Evolutionary conservation across 2,329 filamentous ascomycete genomes (phyloP), one percentile per base, ranked within the genome.

Genomic region (Penicillium concentricum): DNA sequence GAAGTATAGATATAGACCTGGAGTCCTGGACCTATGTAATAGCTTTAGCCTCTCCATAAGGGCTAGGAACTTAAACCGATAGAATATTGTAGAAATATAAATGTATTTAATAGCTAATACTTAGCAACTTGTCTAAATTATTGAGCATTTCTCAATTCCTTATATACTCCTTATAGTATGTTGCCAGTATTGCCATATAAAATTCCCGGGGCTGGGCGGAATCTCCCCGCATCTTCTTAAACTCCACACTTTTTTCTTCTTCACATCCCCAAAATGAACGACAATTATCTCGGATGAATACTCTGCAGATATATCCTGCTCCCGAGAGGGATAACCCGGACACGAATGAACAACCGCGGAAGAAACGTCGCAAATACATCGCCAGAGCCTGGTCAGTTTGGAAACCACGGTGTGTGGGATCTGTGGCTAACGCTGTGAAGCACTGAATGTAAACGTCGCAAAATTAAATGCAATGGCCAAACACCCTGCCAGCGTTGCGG

Each of bases 391-490:
- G 84, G 82, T 84, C 71, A 60, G 75, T 68, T 45, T 45, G 16
- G 16, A 32, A 20, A 45, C 6, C 12, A 16, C 12, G 4, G 12
- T 20, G 13, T 12, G n/a, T 6, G 4, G 13, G 18, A 30, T 32
- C 16, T 16, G 16, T 8, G 8, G 2, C 26, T 56, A 22, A 56
- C 18, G 2, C 7, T 2, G 4, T 3, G 18, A 54, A 84, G 82
- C 67, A 86, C 86, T 68, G 83, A 85, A 66, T 86, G 84, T 74
- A 85, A 86, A 70, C 76, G 84, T 46, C 79, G 84, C 35, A 87
- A 87, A 74, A 87, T 87, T 72, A 86, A 86, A 64, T 86, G 84
- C 73, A 87, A 87, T 70, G 84, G 84, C 18, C 78, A 87, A 66
- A 79, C 76, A 5, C 84, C 84, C 3, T 87, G 84, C 62, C 82